Percentiles rank a stretch among this genome's conserved stretches.
Evolutionary conservation across 75 land plant genomes (phyloP).

Genomic region (Cupressus sempervirens): DNA sequence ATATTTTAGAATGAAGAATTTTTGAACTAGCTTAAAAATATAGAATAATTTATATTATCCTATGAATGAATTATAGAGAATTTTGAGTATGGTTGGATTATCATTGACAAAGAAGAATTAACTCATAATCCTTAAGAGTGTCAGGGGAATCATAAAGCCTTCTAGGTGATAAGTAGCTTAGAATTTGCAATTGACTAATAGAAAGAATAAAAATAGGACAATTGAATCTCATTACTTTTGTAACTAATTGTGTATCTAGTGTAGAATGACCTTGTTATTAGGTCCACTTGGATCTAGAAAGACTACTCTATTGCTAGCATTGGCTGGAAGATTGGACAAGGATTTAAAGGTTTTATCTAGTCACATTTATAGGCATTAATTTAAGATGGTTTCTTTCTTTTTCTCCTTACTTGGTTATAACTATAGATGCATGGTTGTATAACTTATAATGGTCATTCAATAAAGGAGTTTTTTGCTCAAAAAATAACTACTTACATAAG

Average conservation of each 20-base stretch:
- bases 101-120: conserved; percentile 40
- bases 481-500: conserved; percentile 15
- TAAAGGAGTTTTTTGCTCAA: no score
- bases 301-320: no score
- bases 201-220: neutral
- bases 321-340: no score
- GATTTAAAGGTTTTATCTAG: no score
- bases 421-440: no score
- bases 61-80: neutral
- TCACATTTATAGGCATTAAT: no score
- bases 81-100: conserved; percentile 3
- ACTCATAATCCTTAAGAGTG: conserved; percentile 50
- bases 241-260: neutral
- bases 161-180: conserved; percentile 26
- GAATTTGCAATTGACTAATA: no score
- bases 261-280: conserved; percentile 68
- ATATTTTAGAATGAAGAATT: neutral
- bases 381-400: no score
- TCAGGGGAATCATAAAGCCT: conserved; percentile 80
- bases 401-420: no score
- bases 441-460: no score
- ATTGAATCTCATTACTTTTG: neutral
- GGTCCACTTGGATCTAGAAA: conserved; percentile 79
- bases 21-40: neutral
- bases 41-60: no score